Evolutionary conservation across 2,329 filamentous ascomycete species (phyloP).

Genomic region (Ophiostoma sp.): DNA sequence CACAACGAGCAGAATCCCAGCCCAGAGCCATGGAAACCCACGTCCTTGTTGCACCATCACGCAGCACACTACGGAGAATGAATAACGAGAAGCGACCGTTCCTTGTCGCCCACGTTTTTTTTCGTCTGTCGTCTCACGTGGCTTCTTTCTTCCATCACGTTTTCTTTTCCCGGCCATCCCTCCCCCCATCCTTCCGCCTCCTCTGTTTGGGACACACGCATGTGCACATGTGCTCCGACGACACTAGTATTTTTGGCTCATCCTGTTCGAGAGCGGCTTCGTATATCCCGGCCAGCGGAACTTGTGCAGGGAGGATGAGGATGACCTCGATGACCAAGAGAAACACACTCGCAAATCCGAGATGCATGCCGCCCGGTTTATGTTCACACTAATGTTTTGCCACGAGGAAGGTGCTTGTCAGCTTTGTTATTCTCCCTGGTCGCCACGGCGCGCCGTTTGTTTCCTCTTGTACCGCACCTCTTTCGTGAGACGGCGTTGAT

Average conservation of each 20-base stretch:
- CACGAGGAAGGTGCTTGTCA: not conserved
- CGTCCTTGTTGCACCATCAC: slow-evolving; percentile 4
- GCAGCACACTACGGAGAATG: not conserved
- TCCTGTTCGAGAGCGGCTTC: not conserved
- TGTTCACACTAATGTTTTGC: not conserved
- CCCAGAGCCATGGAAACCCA: not conserved
- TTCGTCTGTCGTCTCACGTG: not conserved
- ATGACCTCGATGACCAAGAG: not conserved
- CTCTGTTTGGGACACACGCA: not conserved
- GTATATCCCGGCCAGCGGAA: not conserved
- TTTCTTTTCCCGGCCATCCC: not conserved
- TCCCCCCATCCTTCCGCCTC: no score
- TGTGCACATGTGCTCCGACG: not conserved
- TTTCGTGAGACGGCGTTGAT: not conserved
- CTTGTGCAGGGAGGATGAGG: not conserved
- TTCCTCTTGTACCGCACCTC: not conserved
- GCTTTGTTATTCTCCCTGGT: not conserved
- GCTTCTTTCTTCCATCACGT: not conserved
- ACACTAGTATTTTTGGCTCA: not conserved
- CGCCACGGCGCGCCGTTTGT: not conserved
- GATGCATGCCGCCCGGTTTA: not conserved
- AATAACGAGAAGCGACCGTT: not conserved
- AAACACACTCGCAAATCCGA: not conserved
- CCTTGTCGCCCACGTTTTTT: slow-evolving; percentile 15
- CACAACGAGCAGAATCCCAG: not conserved